These are phyloP conservation scores for Coemansia erecta DNA, from an alignment of 192 early-diverging fungal genomes.

Conservation along the genomic window DNA sequence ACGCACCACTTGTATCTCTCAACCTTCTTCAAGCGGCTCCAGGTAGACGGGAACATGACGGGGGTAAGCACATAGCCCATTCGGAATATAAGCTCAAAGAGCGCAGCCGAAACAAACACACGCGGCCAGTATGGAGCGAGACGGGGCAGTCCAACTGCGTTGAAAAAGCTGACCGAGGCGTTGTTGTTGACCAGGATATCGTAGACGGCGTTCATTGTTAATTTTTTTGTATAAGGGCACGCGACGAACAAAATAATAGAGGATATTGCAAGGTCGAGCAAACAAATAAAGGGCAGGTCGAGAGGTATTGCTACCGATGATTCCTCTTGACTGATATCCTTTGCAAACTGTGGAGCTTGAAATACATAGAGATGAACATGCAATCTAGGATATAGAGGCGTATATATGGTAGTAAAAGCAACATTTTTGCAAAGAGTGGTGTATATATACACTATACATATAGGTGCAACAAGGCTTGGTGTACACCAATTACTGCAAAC, in stretches of 20 bases:
- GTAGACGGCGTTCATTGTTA: constrained; percentile 30
- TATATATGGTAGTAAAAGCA: too few species aligned
- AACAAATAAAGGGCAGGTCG: background rate
- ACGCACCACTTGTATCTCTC: constrained; percentile 67
- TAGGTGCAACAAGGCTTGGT: too few species aligned
- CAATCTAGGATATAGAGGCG: too few species aligned
- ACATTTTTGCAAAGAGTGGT: too few species aligned
- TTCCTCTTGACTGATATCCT: too few species aligned
- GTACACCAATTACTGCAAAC: too few species aligned
- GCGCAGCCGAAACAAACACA: constrained; percentile 42
- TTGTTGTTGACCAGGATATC: constrained; percentile 30
- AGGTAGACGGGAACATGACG: constrained; percentile 60
- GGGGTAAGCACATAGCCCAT: constrained; percentile 56
- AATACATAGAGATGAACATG: too few species aligned
- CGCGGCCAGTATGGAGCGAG: constrained; percentile 65
- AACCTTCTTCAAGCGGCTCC: constrained; percentile 56
- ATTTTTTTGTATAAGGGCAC: background rate
- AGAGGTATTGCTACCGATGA: too few species aligned
- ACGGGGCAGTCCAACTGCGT: constrained; percentile 56
- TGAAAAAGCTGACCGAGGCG: constrained; percentile 38
- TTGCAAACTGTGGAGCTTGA: too few species aligned
- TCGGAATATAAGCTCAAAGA: constrained; percentile 56
- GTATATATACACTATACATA: too few species aligned
- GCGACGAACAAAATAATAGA: background rate
- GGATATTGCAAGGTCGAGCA: background rate